Evolutionary conservation across 352 stramenopile genomes (phyloP), one percentile per base, ranked within the genome.

Genomic region (Globisporangium ultimum): DNA sequence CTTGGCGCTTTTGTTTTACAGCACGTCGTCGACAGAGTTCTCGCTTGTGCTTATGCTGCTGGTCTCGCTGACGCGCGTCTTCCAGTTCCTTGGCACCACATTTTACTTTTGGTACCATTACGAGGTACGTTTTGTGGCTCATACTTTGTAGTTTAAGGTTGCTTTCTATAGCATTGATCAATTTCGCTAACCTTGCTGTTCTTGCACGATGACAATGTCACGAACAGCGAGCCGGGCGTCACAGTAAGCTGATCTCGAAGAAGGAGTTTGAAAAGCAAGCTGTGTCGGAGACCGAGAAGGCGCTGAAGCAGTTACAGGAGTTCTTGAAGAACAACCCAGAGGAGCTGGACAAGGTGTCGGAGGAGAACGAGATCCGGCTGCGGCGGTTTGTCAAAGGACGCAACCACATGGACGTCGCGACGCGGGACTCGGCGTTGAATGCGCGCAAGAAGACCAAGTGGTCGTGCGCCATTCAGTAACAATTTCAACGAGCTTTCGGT

Each of bases 21-120:
- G 82, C 67, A 94, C 82, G 20, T 94, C 84, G 21, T 92, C 82
- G 14, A 90, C 78, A 17, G 77, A 89, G 64, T 64, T 79, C 15
- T 94, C 84, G 34, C 66, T 89, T 38, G 20, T 94, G 18, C 55
- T 92, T 38, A 72, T 94, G n/a, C 53, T 89, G 42, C 48, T 92
- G 1, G 80, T 87, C 38, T 78, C 83, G 17, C 64, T 91, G 42
- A 89, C 75, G 57, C 78, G 80, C 14, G 51, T 91, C 10, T 89
- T 94, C 51, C 70, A 92, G 63, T 84, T 88, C 53, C 68, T 94
- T 49, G 77, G 64, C 55, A 84, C 70, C 12, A 74, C 78, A 8
- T 65, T 77, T 40, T 94, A 88, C 73, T 94, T 87, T 50, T 94
- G 84, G 84, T 94, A 92, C 58, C 79, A 91, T 55, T 91, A 84